Evolutionary conservation across 345 rosid genomes (phyloP).

Genomic region (Ceriops tagal): DNA sequence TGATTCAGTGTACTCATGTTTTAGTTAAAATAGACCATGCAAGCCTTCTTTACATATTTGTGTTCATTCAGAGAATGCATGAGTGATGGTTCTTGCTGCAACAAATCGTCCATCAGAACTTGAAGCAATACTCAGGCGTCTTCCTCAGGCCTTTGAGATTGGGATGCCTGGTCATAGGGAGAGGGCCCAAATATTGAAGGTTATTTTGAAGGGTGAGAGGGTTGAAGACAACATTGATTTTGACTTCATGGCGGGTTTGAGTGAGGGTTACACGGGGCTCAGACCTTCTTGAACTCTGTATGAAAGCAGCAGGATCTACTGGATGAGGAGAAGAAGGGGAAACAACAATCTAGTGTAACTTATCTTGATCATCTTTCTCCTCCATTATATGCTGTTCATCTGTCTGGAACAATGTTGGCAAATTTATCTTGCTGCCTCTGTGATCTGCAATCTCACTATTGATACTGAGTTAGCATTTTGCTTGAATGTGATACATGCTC

Average conservation of each 20-base stretch:
- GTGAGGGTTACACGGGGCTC: conserved; percentile 94
- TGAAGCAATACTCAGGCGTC: conserved; percentile 91
- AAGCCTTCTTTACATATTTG: conserved; percentile 11
- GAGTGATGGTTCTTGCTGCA: conserved; percentile 98
- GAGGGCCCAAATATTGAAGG: conserved; percentile 82
- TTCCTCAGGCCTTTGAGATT: conserved; percentile 97
- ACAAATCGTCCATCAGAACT: conserved; percentile 98
- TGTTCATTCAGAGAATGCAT: conserved; percentile 59
- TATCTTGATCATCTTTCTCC: not conserved
- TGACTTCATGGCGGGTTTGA: conserved; percentile 58
- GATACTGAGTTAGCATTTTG: too few species aligned
- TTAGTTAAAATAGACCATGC: not conserved
- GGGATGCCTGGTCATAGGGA: conserved; percentile 74
- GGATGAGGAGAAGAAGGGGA: conserved; percentile 81
- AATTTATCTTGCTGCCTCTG: not conserved
- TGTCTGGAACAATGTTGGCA: not conserved
- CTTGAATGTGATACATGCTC: too few species aligned
- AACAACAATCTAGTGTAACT: conserved; percentile 49
- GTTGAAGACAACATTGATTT: conserved; percentile 63
- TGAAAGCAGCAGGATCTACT: conserved; percentile 91
- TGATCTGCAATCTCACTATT: too few species aligned
- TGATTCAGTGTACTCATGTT: not conserved
- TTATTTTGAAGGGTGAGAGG: conserved; percentile 72
- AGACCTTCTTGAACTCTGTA: conserved; percentile 93
- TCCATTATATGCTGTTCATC: not conserved